Conservation (phyloP, 2,329 filamentous ascomycete species). For the Boeremia exigua region DNA sequence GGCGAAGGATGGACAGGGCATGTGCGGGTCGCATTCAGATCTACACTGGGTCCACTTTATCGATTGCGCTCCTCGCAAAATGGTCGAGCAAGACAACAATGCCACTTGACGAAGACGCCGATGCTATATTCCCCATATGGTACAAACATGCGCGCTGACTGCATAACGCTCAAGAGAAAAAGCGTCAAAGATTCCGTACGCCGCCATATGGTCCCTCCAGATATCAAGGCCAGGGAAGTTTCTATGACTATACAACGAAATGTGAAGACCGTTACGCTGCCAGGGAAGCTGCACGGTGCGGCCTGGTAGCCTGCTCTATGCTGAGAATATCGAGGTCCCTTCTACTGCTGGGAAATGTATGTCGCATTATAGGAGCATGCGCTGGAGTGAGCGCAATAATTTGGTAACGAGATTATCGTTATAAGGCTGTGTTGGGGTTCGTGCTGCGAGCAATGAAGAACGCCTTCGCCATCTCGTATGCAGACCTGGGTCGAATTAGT, state of each 20-base stretch:
- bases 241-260: constrained; percentile 40
- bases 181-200: constrained; percentile 33
- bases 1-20: constrained; percentile 23
- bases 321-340: constrained; percentile 20
- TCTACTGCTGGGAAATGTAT: constrained; percentile 19
- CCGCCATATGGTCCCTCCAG: constrained; percentile 34
- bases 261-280: constrained; percentile 24
- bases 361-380: constrained; percentile 17
- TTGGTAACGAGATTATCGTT: constrained; percentile 3
- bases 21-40: constrained; percentile 28
- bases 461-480: constrained; percentile 72
- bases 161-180: constrained; percentile 31
- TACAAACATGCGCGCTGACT: constrained; percentile 38
- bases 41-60: constrained; percentile 32
- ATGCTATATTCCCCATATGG: constrained; percentile 36
- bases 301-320: constrained; percentile 20
- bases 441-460: constrained; percentile 63
- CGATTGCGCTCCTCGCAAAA: constrained; percentile 39
- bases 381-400: constrained; percentile 9
- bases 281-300: constrained; percentile 23
- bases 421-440: constrained; percentile 33
- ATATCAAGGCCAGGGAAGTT: constrained; percentile 27
- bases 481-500: constrained; percentile 56
- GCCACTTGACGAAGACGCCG: constrained; percentile 15
- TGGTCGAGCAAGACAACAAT: neutral